Evolutionary conservation across 306 rosid species (phyloP).

Genomic region (Ceratonia siliqua): DNA sequence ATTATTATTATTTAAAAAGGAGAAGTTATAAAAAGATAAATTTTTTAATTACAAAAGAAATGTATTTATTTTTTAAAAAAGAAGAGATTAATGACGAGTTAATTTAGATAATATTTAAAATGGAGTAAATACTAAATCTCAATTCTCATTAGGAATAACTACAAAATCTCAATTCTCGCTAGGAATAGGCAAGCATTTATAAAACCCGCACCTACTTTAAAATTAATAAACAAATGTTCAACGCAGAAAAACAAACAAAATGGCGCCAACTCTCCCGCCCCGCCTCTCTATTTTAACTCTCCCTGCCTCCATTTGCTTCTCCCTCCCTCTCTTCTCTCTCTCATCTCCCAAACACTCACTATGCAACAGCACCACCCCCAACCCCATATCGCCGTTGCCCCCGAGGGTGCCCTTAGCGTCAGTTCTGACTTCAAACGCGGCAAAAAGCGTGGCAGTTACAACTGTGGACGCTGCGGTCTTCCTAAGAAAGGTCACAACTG

Average conservation of each 20-base stretch:
- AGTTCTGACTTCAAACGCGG: slow-evolving; percentile 45
- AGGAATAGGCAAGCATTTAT: no score
- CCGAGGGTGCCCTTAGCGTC: slow-evolving; percentile 8
- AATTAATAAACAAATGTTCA: not conserved
- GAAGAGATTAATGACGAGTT: no score
- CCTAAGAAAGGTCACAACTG: slow-evolving; percentile 93
- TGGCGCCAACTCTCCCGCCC: slow-evolving; percentile 47
- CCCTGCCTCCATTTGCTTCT: not conserved
- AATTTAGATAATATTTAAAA: no score
- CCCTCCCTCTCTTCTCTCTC: not conserved
- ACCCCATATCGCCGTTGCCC: slow-evolving; percentile 31
- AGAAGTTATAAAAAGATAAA: no score
- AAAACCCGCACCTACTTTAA: no score
- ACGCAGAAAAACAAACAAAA: slow-evolving; percentile 7
- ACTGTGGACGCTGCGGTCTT: slow-evolving; percentile 90
- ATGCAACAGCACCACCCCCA: slow-evolving; percentile 46
- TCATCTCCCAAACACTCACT: not conserved
- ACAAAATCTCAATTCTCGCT: no score
- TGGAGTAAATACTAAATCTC: no score
- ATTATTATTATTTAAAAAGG: no score
- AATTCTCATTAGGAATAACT: no score
- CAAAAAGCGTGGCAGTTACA: slow-evolving; percentile 80
- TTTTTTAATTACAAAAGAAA: no score
- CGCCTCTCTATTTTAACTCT: not conserved
- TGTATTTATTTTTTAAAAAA: no score